These are phyloP conservation scores for Penicillium cosmopolitanum DNA, from an alignment of 495 filamentous ascomycete species.

Conservation along the genomic window DNA sequence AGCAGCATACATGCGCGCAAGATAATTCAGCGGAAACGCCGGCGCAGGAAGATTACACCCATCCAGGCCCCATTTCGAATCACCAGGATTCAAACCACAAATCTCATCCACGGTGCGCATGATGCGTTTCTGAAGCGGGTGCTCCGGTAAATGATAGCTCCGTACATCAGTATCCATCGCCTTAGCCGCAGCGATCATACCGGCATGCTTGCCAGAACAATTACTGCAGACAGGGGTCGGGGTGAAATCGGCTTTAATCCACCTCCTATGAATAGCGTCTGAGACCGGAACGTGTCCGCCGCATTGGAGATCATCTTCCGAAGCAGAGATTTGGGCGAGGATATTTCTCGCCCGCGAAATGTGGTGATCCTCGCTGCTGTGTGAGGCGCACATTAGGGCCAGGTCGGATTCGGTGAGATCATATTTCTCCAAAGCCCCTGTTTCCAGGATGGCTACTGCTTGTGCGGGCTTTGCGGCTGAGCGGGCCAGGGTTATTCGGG, in stretches of 20 bases:
- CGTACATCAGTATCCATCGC: constrained; percentile 28
- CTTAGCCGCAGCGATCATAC: constrained; percentile 43
- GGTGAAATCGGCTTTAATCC: constrained; percentile 42
- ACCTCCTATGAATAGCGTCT: constrained; percentile 29
- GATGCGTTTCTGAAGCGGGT: constrained; percentile 38
- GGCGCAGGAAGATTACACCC: constrained; percentile 46
- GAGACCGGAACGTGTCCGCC: constrained; percentile 41
- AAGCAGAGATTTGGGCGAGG: constrained; percentile 29
- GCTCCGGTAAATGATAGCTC: constrained; percentile 33
- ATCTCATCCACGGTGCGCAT: constrained; percentile 33
- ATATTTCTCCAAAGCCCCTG: constrained; percentile 34
- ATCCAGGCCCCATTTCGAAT: constrained; percentile 39
- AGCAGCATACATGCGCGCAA: constrained; percentile 32
- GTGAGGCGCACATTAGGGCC: constrained; percentile 49
- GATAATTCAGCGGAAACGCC: constrained; percentile 29
- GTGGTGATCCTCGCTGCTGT: constrained; percentile 46
- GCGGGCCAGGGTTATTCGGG: constrained; percentile 39
- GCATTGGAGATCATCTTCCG: constrained; percentile 38
- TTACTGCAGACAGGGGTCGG: constrained; percentile 39
- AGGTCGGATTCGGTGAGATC: constrained; percentile 41
- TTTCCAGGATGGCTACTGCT: constrained; percentile 40
- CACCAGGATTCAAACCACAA: constrained; percentile 18
- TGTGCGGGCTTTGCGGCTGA: constrained; percentile 49
- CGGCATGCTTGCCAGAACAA: constrained; percentile 48
- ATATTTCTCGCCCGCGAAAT: constrained; percentile 36